Base-by-base conservation (phyloP, 2,329 filamentous ascomycete genomes). In the Colletotrichum endophyticum region DNA sequence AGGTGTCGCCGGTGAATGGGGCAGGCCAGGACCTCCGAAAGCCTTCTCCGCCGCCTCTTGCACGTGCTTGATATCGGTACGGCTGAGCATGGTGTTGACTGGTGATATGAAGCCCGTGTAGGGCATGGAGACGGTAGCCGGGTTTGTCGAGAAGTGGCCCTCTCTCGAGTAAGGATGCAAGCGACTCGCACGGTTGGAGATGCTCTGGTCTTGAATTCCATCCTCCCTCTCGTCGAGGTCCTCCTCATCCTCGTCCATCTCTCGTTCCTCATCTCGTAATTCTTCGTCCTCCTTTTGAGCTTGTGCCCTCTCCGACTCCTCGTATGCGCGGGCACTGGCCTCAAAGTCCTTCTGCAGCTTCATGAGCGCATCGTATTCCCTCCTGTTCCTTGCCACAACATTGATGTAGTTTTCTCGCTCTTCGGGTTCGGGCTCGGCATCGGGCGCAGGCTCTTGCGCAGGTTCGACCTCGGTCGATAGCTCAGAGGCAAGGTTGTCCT, bases 21-120 rank as follows among this genome's bases (percentile, higher is more conserved):
- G 96, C 19, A 99, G 87, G 0, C 93, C 92, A 5, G 85, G 85
- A 0, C 96, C 96, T 59, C 96, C 96, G 82, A 98, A 96, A 1
- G 92, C 89, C 59, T 89, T 90, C 79, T 95, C 92, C 1, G 96
- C 95, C 2, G 94, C 90, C 73, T 94, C 90, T 39, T 89, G 89
- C 36, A 99, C 88, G 82, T 99, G 97, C 73, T 92, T 94, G 59
- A 93, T 91, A 73, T 95, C 91, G 70, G 92, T 91, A 72, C 93
- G 88, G 16, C 89, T 88, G 3, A 99, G 88, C 4, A 98, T 88
- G 6, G 90, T 85, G 3, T 91, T 89, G 22, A 98, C 92, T 0
- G 96, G 96, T 5, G 90, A 86, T 11, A 94, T 89, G 56, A 98
- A 89, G 4, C 91, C 88, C n/a, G 89, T 87, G 78, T 91, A 90